Percentiles rank a stretch among this genome's conserved stretches.
phyloP scores from a whole-genome alignment of 164 flowering plant genomes.

The Kingdonia uniflora region DNA sequence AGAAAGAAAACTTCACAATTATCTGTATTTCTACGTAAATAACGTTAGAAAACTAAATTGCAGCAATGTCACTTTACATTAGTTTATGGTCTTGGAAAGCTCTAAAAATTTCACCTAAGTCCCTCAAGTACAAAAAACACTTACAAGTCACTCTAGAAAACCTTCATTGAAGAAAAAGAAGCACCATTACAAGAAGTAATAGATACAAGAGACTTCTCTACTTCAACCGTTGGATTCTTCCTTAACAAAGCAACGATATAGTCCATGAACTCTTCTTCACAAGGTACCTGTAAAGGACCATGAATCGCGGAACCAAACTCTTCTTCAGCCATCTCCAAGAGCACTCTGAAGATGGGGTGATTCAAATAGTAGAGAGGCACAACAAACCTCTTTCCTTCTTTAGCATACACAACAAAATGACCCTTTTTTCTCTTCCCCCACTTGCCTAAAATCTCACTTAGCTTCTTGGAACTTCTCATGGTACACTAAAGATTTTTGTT shows the following conservation, averaged over 20 bases:
- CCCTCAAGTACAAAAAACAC: neutral
- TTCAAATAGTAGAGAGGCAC: slow-evolving; percentile 29
- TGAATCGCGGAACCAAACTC: slow-evolving; percentile 28
- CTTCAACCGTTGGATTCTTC: slow-evolving; percentile 17
- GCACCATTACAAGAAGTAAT: slow-evolving; percentile 8
- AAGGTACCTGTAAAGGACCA: slow-evolving; percentile 35
- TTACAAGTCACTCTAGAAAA: neutral
- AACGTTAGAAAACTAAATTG: neutral
- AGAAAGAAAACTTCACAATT: too few species aligned
- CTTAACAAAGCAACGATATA: slow-evolving; percentile 24
- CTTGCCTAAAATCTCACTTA: slow-evolving; percentile 23
- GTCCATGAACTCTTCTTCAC: slow-evolving; percentile 34
- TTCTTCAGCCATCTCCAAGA: slow-evolving; percentile 41
- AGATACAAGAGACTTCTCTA: slow-evolving; percentile 19
- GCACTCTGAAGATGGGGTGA: slow-evolving; percentile 32
- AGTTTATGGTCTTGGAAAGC: slow-evolving; percentile 8
- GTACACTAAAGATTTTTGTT: neutral
- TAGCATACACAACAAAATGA: slow-evolving; percentile 33
- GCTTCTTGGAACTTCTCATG: slow-evolving; percentile 20
- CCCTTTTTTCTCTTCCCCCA: slow-evolving; percentile 30
- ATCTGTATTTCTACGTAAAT: too few species aligned
- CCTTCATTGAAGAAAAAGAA: slow-evolving; percentile 3
- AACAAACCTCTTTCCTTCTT: slow-evolving; percentile 33
- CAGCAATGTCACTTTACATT: slow-evolving; percentile 2
- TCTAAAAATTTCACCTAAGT: slow-evolving; percentile 6